These are phyloP conservation scores for Alternaria postmessia DNA, from an alignment of 2,329 filamentous ascomycete species.

Conservation along the genomic window DNA sequence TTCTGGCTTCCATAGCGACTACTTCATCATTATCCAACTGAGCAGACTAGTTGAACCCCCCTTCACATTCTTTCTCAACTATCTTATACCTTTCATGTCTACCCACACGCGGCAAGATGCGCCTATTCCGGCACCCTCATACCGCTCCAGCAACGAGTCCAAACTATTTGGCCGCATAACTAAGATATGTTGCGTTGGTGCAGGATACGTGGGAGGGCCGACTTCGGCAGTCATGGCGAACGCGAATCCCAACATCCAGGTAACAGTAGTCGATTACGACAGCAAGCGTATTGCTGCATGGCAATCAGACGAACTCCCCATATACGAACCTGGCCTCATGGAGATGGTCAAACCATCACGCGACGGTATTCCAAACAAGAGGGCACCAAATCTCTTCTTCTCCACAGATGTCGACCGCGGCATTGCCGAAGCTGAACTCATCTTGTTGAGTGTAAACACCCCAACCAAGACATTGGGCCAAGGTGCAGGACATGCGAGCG, in stretches of 20 bases:
- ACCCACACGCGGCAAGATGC: no score
- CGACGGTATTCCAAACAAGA: slow-evolving; percentile 48
- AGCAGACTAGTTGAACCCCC: no score
- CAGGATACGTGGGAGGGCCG: no score
- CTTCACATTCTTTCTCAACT: no score
- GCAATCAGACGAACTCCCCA: slow-evolving; percentile 77
- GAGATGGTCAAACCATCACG: slow-evolving; percentile 72
- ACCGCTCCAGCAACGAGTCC: no score
- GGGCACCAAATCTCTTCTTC: slow-evolving; percentile 75
- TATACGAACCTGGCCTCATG: slow-evolving; percentile 76
- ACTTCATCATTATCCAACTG: no score
- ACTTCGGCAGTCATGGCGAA: no score
- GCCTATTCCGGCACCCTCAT: no score
- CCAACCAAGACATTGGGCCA: slow-evolving; percentile 76
- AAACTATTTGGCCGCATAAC: no score
- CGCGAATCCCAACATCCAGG: slow-evolving; percentile 65
- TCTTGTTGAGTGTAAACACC: slow-evolving; percentile 81
- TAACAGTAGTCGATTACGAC: slow-evolving; percentile 79
- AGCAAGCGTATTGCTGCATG: slow-evolving; percentile 71
- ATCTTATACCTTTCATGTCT: no score
- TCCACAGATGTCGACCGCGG: slow-evolving; percentile 69
- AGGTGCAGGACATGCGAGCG: slow-evolving; percentile 74
- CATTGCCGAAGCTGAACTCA: slow-evolving; percentile 73
- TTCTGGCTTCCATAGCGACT: no score
- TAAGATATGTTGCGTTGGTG: no score